Evolutionary conservation across 2,329 filamentous ascomycete species (phyloP).

Genomic region (Scleromitrula shiraiana): DNA sequence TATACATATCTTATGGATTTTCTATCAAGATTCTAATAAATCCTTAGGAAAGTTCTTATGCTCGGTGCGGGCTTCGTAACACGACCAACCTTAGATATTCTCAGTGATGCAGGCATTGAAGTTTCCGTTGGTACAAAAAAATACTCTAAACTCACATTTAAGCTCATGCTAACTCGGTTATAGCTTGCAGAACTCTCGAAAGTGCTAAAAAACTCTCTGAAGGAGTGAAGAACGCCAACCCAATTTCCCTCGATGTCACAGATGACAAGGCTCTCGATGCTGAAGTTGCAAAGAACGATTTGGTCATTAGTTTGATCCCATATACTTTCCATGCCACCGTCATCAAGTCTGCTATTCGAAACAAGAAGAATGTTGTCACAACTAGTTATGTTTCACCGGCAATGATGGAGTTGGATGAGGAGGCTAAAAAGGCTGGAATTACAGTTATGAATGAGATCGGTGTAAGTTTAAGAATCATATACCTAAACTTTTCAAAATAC

Average conservation of each 20-base stretch:
- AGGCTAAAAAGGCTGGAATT: conserved; percentile 83
- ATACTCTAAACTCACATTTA: neutral
- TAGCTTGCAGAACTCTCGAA: conserved; percentile 6
- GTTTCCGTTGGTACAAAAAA: conserved; percentile 44
- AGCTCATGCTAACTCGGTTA: neutral
- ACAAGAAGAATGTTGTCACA: conserved; percentile 95
- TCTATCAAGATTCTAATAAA: neutral
- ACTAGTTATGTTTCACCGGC: conserved; percentile 89
- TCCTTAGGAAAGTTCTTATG: conserved; percentile 35
- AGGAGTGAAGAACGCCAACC: conserved; percentile 2
- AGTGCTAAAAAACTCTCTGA: too few relatives aligned
- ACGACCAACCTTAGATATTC: conserved; percentile 49
- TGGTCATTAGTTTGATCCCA: conserved; percentile 78
- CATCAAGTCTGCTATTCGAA: conserved; percentile 86
- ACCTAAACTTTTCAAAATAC: too few relatives aligned
- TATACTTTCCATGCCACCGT: conserved; percentile 85
- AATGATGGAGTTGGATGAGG: conserved; percentile 80
- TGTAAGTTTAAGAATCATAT: too few relatives aligned
- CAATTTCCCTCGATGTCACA: conserved; percentile 75
- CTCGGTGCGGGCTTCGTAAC: conserved; percentile 47
- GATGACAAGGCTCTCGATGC: conserved; percentile 70
- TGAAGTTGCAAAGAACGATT: conserved; percentile 69
- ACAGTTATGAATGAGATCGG: conserved; percentile 98
- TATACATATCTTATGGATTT: neutral
- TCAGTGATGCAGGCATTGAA: conserved; percentile 47